Conservation (phyloP, 2,329 filamentous ascomycete species). For the Fusarium liriodendri region DNA sequence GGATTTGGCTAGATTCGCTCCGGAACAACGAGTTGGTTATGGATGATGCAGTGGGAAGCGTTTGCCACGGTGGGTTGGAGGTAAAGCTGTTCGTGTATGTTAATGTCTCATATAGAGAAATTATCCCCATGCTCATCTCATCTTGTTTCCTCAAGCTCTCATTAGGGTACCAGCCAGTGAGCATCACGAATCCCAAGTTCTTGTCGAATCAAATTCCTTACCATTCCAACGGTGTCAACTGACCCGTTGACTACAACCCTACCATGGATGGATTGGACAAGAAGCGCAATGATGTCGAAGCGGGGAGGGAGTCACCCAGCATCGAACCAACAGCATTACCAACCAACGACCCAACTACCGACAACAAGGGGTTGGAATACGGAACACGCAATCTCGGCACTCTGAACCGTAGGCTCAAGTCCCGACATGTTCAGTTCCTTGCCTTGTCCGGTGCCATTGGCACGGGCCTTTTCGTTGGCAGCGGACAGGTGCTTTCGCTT, state of each 20-base stretch:
- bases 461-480: constrained; percentile 2
- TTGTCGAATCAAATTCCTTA: not conserved
- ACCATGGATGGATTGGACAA: constrained; percentile 19
- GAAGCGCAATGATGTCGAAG: constrained; percentile 11
- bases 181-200: not conserved
- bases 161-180: not conserved
- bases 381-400: constrained; percentile 27
- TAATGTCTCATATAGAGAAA: not conserved
- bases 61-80: not conserved
- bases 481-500: constrained; percentile 1
- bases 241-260: not conserved
- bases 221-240: not conserved
- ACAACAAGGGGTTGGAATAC: constrained; percentile 13
- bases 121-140: not conserved
- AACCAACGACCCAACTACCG: constrained; percentile 12
- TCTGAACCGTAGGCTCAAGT: constrained; percentile 23
- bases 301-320: constrained; percentile 10
- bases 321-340: constrained; percentile 22
- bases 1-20: not conserved
- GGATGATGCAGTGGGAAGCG: not conserved
- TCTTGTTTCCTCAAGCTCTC: not conserved
- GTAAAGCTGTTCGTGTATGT: not conserved
- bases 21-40: not conserved
- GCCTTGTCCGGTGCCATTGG: constrained; percentile 5
- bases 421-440: constrained; percentile 8